These are phyloP conservation scores for Ogataea trehaloabstinens DNA, from an alignment of 805 yeast genomes.

Conservation along the genomic window DNA sequence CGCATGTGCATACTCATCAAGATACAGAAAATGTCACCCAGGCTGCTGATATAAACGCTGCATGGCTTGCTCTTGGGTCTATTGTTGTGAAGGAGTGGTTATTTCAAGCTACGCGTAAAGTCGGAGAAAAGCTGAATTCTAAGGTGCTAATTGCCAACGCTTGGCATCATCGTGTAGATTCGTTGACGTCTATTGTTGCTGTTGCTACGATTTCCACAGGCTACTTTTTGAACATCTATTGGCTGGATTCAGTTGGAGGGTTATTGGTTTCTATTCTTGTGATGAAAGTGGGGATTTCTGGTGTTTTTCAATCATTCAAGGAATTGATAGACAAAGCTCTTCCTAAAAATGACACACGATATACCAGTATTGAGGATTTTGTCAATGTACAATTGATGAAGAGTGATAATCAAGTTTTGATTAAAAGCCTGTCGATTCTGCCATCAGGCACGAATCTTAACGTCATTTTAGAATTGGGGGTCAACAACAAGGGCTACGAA, in stretches of 20 bases:
- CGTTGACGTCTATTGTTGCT: slow-evolving; percentile 89
- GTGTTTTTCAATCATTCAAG: slow-evolving; percentile 63
- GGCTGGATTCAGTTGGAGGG: slow-evolving; percentile 94
- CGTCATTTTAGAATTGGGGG: slow-evolving; percentile 31
- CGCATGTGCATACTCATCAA: slow-evolving; percentile 38
- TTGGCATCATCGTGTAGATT: slow-evolving; percentile 97
- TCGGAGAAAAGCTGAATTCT: slow-evolving; percentile 76
- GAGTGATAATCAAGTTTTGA: slow-evolving; percentile 27
- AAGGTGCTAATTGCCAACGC: slow-evolving; percentile 94
- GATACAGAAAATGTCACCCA: slow-evolving; percentile 24
- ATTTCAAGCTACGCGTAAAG: slow-evolving; percentile 74
- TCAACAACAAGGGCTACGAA: slow-evolving; percentile 29
- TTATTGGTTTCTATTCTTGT: slow-evolving; percentile 78
- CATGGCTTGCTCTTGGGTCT: slow-evolving; percentile 92
- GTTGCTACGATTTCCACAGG: slow-evolving; percentile 85
- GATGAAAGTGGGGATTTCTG: slow-evolving; percentile 79
- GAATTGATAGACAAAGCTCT: slow-evolving; percentile 80
- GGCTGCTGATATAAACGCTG: slow-evolving; percentile 80
- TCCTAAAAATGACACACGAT: slow-evolving; percentile 48
- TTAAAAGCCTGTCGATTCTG: slow-evolving; percentile 44
- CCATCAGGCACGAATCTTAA: slow-evolving; percentile 57
- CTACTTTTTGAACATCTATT: slow-evolving; percentile 68
- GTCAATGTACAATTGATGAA: slow-evolving; percentile 35
- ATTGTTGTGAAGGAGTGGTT: slow-evolving; percentile 86
- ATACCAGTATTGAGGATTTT: slow-evolving; percentile 36